Percentiles rank a stretch among this genome's conserved stretches.
phyloP scores from a whole-genome alignment of 2,329 filamentous ascomycete species.

The Nigrospora sphaerica region DNA sequence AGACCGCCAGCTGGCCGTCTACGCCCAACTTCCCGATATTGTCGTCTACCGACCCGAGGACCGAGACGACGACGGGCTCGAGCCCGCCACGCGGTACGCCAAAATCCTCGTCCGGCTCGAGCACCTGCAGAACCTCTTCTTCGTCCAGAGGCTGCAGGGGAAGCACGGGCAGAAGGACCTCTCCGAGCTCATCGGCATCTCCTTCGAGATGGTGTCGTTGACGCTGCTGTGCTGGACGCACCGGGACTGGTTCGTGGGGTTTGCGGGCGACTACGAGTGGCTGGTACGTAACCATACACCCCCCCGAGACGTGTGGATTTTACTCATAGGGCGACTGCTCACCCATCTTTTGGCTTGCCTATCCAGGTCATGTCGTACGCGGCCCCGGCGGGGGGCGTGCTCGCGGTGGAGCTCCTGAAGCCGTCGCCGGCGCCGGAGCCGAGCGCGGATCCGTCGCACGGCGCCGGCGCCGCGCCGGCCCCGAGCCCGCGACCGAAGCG shows the following conservation, averaged over 20 bases:
- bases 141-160: slow-evolving; percentile 44
- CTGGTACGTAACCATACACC: slow-evolving; percentile 23
- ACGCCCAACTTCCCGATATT: slow-evolving; percentile 23
- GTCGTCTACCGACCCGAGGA: slow-evolving; percentile 27
- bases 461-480: neutral
- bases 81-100: slow-evolving; percentile 28
- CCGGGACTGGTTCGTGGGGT: slow-evolving; percentile 29
- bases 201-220: slow-evolving; percentile 34
- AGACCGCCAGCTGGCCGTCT: slow-evolving; percentile 16
- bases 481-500: slow-evolving; percentile 8
- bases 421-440: neutral
- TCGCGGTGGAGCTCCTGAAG: slow-evolving; percentile 32
- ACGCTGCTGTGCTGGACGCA: slow-evolving; percentile 38
- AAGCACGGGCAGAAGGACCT: slow-evolving; percentile 27
- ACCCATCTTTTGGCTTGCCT: too few relatives aligned
- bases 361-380: slow-evolving; percentile 35
- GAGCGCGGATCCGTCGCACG: neutral
- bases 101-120: slow-evolving; percentile 37
- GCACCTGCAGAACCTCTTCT: slow-evolving; percentile 46
- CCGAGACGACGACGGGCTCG: slow-evolving; percentile 19
- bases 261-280: slow-evolving; percentile 36
- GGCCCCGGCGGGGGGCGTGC: slow-evolving; percentile 34
- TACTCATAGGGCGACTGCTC: neutral
- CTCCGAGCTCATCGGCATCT: slow-evolving; percentile 28
- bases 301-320: too few relatives aligned